These are phyloP conservation scores for Ophiostoma sp. DNA, from an alignment of 2,329 filamentous ascomycete species.

Conservation along the genomic window DNA sequence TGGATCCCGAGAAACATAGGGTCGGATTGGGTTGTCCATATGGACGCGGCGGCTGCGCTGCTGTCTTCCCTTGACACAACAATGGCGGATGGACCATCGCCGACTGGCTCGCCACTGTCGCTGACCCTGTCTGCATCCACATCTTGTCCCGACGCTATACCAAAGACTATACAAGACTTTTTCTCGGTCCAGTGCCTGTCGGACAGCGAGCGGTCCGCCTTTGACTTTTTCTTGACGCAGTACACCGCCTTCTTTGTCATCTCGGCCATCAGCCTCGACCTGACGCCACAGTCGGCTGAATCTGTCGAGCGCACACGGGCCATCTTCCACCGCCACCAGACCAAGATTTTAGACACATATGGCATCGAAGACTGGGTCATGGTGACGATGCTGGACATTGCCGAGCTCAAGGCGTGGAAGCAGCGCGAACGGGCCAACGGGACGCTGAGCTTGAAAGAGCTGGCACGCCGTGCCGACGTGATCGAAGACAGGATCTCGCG, in stretches of 20 bases:
- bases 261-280: constrained; percentile 15
- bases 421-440: constrained; percentile 20
- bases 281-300: constrained; percentile 18
- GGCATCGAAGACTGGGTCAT: constrained; percentile 21
- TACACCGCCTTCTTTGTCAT: constrained; percentile 19
- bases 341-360: constrained; percentile 17
- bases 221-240: constrained; percentile 19
- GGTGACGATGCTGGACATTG: constrained; percentile 20
- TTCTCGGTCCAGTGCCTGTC: constrained; percentile 19
- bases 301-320: constrained; percentile 20
- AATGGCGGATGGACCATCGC: background rate
- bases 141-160: background rate
- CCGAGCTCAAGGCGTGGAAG: constrained; percentile 21
- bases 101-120: background rate
- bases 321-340: constrained; percentile 21
- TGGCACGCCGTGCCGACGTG: constrained; percentile 18
- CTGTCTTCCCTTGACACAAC: constrained; percentile 21
- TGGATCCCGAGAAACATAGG: constrained; percentile 20
- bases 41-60: constrained; percentile 21
- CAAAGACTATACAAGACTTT: constrained; percentile 3
- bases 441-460: constrained; percentile 18
- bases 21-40: constrained; percentile 20
- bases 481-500: constrained; percentile 15
- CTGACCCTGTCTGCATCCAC: background rate
- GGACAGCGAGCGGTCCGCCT: constrained; percentile 16